A percentile compares a stretch with the other conserved stretches of the same genome.
These are phyloP conservation scores for Boletus rubropictus DNA, from an alignment of 768 basidiomycete species.

Conservation along the genomic window DNA sequence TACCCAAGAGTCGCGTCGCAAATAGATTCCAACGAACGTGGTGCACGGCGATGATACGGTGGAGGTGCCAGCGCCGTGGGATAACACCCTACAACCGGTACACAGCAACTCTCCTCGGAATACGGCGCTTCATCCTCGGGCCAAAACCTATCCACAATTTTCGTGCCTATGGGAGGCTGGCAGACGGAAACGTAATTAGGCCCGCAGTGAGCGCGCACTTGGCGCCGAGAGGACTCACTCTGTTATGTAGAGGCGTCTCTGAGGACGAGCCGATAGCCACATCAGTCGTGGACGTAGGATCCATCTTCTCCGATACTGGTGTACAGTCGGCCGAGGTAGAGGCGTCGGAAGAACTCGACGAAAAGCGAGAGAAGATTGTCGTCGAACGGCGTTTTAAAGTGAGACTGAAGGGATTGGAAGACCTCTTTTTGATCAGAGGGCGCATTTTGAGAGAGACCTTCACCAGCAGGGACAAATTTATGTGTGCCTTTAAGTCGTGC, in stretches of 20 bases:
- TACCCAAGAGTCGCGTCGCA: slow-evolving; percentile 15
- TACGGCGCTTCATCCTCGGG: slow-evolving; percentile 24
- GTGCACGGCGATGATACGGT: slow-evolving; percentile 25
- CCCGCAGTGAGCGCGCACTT: background rate
- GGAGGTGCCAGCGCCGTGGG: slow-evolving; percentile 24
- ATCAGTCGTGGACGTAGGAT: slow-evolving; percentile 15
- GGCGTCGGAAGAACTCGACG: slow-evolving; percentile 13
- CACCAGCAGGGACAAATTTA: slow-evolving; percentile 20
- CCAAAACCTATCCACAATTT: slow-evolving; percentile 29
- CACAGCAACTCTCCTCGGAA: slow-evolving; percentile 18
- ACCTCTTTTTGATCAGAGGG: slow-evolving; percentile 26
- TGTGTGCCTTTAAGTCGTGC: slow-evolving; percentile 29
- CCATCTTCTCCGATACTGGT: slow-evolving; percentile 17
- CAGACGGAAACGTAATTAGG: background rate
- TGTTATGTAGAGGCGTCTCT: slow-evolving; percentile 1
- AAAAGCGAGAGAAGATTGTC: slow-evolving; percentile 18
- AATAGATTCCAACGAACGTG: slow-evolving; percentile 12
- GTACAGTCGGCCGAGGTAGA: slow-evolving; percentile 11
- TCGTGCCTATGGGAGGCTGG: slow-evolving; percentile 26
- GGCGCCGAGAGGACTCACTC: slow-evolving; percentile 15
- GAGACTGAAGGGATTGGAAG: slow-evolving; percentile 19
- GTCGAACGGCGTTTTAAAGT: slow-evolving; percentile 25
- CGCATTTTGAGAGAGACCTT: slow-evolving; percentile 26
- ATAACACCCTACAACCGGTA: slow-evolving; percentile 8
- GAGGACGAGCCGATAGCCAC: slow-evolving; percentile 1